phyloP scores from a whole-genome alignment of 495 filamentous ascomycete genomes.

The Hypoxylon intermedium region DNA sequence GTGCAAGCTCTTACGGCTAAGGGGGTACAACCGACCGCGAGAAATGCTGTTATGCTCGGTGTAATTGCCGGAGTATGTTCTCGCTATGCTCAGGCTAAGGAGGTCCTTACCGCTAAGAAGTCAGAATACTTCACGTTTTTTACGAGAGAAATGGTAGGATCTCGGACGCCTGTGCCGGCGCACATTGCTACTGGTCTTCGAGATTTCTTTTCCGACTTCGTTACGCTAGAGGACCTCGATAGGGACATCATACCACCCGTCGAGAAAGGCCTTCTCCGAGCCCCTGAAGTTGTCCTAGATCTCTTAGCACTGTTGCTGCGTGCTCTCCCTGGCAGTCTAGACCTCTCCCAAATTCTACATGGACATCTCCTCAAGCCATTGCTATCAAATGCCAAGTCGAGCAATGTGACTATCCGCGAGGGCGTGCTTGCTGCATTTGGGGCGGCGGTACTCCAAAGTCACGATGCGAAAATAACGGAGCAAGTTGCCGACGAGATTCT shows the following conservation, averaged over 20 bases:
- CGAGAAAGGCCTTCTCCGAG: slow-evolving; percentile 85
- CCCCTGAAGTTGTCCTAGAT: slow-evolving; percentile 87
- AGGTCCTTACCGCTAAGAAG: slow-evolving; percentile 68
- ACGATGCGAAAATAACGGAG: slow-evolving; percentile 61
- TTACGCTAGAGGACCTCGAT: slow-evolving; percentile 75
- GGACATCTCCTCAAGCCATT: slow-evolving; percentile 81
- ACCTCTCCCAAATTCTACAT: slow-evolving; percentile 75
- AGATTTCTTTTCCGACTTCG: slow-evolving; percentile 84
- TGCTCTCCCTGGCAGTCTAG: slow-evolving; percentile 71
- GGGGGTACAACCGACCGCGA: slow-evolving; percentile 63
- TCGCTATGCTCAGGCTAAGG: slow-evolving; percentile 65
- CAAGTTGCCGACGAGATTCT: slow-evolving; percentile 79
- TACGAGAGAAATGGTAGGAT: slow-evolving; percentile 81
- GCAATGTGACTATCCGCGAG: slow-evolving; percentile 75
- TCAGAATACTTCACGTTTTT: slow-evolving; percentile 79
- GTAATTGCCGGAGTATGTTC: slow-evolving; percentile 85
- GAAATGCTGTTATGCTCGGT: slow-evolving; percentile 79
- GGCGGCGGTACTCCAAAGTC: slow-evolving; percentile 64
- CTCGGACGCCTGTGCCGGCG: slow-evolving; percentile 69
- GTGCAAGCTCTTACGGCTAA: slow-evolving; percentile 72
- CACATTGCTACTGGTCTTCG: slow-evolving; percentile 75
- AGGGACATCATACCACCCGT: slow-evolving; percentile 79
- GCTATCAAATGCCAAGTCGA: slow-evolving; percentile 86
- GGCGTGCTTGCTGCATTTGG: slow-evolving; percentile 77
- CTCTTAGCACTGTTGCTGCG: slow-evolving; percentile 73